A percentile compares a stretch with the other conserved stretches of the same genome.
phyloP scores from a whole-genome alignment of 371 early-diverging fungal species.

The Mycotypha africana region DNA sequence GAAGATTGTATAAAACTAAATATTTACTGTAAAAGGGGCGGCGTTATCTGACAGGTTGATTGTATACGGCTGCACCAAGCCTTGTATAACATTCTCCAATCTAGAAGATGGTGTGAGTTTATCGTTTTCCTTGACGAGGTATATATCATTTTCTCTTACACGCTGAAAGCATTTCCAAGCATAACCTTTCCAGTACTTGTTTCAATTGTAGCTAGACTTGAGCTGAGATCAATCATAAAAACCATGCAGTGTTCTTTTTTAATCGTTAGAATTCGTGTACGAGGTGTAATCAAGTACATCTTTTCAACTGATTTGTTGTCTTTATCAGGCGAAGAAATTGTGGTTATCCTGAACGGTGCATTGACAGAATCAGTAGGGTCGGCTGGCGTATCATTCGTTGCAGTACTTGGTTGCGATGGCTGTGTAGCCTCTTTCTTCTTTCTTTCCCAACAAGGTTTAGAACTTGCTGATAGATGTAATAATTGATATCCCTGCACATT shows the following conservation, averaged over 20 bases:
- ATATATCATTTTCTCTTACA: too few relatives aligned
- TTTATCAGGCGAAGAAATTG: neutral
- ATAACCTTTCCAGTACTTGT: conserved; percentile 43
- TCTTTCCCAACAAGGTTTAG: conserved; percentile 16
- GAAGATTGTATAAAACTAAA: too few relatives aligned
- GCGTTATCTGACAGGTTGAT: conserved; percentile 7
- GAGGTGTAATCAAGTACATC: conserved; percentile 52
- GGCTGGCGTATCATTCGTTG: neutral
- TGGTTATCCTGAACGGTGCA: neutral
- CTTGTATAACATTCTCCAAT: conserved; percentile 22
- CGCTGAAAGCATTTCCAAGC: conserved; percentile 45
- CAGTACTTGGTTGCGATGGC: neutral
- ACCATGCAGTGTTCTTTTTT: conserved; percentile 57
- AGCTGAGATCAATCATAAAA: conserved; percentile 66
- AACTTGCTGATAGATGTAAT: conserved; percentile 7
- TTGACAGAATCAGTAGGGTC: neutral
- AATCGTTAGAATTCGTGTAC: conserved; percentile 56
- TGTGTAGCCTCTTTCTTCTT: conserved; percentile 11
- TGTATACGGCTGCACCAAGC: conserved; percentile 28
- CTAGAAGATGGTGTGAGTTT: conserved; percentile 2
- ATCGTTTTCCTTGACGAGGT: too few relatives aligned
- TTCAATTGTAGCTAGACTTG: conserved; percentile 67
- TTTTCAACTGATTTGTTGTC: conserved; percentile 2
- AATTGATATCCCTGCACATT: conserved; percentile 14
- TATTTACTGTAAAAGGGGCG: conserved; percentile 6